phyloP scores from a whole-genome alignment of 2,329 filamentous ascomycete genomes.

The Hypoxylon sp. region DNA sequence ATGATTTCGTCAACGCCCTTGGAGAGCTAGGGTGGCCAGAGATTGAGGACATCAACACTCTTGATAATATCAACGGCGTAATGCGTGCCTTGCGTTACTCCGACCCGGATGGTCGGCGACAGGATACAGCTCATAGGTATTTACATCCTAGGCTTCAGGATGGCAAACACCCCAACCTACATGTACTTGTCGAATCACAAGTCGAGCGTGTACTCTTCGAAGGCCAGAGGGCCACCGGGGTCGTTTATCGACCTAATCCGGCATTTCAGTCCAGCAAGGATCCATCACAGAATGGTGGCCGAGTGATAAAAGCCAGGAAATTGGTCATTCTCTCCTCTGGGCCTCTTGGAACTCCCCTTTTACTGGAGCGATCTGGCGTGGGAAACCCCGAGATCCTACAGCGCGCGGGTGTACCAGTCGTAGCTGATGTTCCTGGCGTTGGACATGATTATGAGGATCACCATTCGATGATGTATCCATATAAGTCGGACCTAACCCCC shows the following conservation, averaged over 20 bases:
- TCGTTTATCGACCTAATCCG: constrained; percentile 39
- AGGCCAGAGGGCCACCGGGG: constrained; percentile 30
- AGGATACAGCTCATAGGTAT: constrained; percentile 67
- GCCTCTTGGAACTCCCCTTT: constrained; percentile 59
- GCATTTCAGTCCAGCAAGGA: constrained; percentile 10
- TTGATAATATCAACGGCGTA: constrained; percentile 57
- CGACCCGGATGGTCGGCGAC: constrained; percentile 61
- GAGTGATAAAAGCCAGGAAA: constrained; percentile 61
- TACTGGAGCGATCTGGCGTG: constrained; percentile 69
- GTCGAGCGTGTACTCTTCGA: constrained; percentile 54
- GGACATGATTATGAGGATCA: constrained; percentile 66
- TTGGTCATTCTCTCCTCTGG: constrained; percentile 61
- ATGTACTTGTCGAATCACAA: constrained; percentile 67
- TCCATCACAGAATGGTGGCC: neutral
- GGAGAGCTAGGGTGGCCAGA: constrained; percentile 65
- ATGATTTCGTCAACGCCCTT: constrained; percentile 66
- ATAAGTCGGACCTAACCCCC: constrained; percentile 51
- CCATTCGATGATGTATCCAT: constrained; percentile 64
- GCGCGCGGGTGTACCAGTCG: constrained; percentile 51
- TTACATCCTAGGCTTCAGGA: constrained; percentile 65
- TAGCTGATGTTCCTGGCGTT: constrained; percentile 62
- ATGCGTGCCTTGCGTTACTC: constrained; percentile 43
- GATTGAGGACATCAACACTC: constrained; percentile 67
- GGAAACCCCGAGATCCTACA: constrained; percentile 62
- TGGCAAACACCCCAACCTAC: constrained; percentile 63